These are phyloP conservation scores for Lentinula sp. DNA, from an alignment of 768 basidiomycete species.

Conservation along the genomic window DNA sequence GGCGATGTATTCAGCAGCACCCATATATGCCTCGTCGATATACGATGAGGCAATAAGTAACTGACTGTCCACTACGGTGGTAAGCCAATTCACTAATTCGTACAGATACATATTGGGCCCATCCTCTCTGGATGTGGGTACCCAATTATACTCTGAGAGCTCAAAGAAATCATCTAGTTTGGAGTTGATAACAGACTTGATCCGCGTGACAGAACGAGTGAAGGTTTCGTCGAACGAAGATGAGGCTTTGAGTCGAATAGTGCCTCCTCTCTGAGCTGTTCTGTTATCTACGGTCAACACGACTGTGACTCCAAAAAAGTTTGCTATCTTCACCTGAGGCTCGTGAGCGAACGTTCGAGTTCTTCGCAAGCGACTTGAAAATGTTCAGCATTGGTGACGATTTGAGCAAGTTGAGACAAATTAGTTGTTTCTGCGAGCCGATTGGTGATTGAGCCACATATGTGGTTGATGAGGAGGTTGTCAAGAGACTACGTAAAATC, in stretches of 20 bases:
- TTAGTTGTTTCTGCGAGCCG: conserved; percentile 73
- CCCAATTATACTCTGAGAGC: conserved; percentile 93
- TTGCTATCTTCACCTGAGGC: conserved; percentile 54
- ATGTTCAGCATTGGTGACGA: conserved; percentile 89
- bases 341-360: conserved; percentile 78
- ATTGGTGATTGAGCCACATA: conserved; percentile 70
- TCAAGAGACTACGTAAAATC: conserved; percentile 69
- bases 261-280: conserved; percentile 78
- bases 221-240: conserved; percentile 67
- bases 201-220: conserved; percentile 62
- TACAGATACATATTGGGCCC: conserved; percentile 92
- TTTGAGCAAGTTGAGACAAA: conserved; percentile 87
- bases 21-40: conserved; percentile 86
- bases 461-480: conserved; percentile 66
- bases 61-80: conserved; percentile 84
- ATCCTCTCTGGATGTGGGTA: conserved; percentile 60
- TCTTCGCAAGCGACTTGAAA: conserved; percentile 83
- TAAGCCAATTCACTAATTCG: conserved; percentile 94
- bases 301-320: not conserved
- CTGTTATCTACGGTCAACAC: conserved; percentile 30
- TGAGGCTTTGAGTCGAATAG: conserved; percentile 61
- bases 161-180: conserved; percentile 97
- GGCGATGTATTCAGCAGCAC: conserved; percentile 84
- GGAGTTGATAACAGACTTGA: conserved; percentile 77
- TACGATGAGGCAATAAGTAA: conserved; percentile 76